Percentiles rank a stretch among this genome's conserved stretches.
Evolutionary conservation across 1,284 basidiomycete species (phyloP).

Genomic region (Trametes hirsuta): DNA sequence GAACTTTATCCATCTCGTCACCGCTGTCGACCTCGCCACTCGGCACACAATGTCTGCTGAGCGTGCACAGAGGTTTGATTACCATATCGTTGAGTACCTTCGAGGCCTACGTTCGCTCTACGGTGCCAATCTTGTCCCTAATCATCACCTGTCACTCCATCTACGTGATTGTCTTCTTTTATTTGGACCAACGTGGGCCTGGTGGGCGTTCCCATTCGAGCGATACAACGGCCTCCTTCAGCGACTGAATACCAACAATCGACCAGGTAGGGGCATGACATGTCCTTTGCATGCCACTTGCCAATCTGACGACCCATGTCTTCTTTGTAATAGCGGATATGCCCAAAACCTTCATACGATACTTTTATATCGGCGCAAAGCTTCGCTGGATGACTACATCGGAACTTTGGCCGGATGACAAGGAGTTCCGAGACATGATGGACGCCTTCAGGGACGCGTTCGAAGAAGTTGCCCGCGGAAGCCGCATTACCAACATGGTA

Average conservation of each 20-base stretch:
- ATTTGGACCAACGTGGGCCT: conserved; percentile 41
- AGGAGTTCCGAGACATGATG: not conserved
- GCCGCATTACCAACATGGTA: not conserved
- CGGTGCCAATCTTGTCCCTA: conserved; percentile 33
- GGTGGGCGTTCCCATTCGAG: conserved; percentile 26
- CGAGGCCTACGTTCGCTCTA: conserved; percentile 33
- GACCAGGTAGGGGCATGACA: no score
- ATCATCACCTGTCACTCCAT: conserved; percentile 44
- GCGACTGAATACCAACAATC: conserved; percentile 12
- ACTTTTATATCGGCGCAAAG: not conserved
- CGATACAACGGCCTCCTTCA: conserved; percentile 20
- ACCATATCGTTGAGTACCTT: conserved; percentile 37
- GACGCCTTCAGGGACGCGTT: not conserved
- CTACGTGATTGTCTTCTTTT: conserved; percentile 29
- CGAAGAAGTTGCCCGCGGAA: not conserved
- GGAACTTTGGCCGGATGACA: not conserved
- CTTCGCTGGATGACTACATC: not conserved
- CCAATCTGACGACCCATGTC: no score
- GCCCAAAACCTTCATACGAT: not conserved
- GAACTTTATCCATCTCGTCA: conserved; percentile 3
- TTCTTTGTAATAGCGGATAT: not conserved
- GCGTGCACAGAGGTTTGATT: conserved; percentile 23
- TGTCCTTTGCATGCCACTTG: no score
- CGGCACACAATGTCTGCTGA: not conserved
- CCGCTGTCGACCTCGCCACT: conserved; percentile 4